Conservation (phyloP, 192 early-diverging fungal species). For the Geranomyces variabilis region DNA sequence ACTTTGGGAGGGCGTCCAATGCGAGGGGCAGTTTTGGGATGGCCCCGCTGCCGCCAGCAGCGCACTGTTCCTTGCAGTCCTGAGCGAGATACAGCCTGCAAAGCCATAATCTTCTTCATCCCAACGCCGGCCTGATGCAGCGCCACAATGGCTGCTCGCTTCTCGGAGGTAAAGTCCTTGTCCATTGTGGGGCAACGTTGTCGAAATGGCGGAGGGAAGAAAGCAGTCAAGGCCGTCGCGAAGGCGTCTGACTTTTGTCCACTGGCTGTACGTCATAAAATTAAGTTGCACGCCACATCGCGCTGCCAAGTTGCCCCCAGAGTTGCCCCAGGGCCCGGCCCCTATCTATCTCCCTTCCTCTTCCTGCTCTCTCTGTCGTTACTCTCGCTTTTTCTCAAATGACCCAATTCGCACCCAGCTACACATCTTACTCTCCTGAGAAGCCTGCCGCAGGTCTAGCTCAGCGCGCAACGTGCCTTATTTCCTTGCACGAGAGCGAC, state of each 20-base stretch:
- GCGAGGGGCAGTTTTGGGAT: neutral
- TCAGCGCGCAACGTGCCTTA: neutral
- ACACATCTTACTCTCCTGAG: too few species aligned
- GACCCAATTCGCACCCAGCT: too few species aligned
- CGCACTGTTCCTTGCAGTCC: neutral
- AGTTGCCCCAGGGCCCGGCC: too few species aligned
- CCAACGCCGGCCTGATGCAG: neutral
- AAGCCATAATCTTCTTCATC: neutral
- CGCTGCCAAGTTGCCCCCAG: too few species aligned
- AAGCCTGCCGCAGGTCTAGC: too few species aligned
- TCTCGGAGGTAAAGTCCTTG: neutral
- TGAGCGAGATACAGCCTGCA: neutral
- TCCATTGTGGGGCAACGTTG: neutral
- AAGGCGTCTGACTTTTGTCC: too few species aligned
- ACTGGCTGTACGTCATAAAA: too few species aligned
- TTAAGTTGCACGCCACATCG: too few species aligned
- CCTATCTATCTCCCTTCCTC: too few species aligned
- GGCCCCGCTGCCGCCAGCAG: neutral
- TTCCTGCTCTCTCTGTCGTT: too few species aligned
- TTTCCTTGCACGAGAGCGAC: conserved; percentile 18
- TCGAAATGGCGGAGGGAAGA: neutral
- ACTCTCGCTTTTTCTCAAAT: too few species aligned
- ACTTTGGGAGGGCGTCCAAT: neutral
- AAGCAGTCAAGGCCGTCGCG: too few species aligned
- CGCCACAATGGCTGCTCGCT: neutral